phyloP scores from a whole-genome alignment of 1,284 basidiomycete genomes.

The Leccinum subrobustum region DNA sequence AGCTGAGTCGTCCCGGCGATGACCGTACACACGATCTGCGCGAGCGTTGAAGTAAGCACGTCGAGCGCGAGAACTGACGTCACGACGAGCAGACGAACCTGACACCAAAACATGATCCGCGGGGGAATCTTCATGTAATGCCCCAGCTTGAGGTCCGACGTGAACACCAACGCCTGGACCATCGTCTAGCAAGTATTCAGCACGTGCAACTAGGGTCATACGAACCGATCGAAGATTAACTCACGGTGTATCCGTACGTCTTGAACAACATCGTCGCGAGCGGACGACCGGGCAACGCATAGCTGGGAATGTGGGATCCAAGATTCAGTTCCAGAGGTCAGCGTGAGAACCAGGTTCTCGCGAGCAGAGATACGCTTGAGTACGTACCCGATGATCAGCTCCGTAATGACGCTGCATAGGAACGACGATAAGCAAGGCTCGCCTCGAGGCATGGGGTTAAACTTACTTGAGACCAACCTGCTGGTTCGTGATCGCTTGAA shows the following conservation, averaged over 20 bases:
- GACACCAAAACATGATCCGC: constrained; percentile 43
- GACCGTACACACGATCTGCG: constrained; percentile 39
- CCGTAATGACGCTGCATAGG: constrained; percentile 39
- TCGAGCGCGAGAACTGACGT: not conserved
- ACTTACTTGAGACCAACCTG: constrained; percentile 41
- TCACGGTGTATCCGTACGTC: constrained; percentile 40
- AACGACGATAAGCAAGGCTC: not conserved
- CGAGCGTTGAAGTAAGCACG: not conserved
- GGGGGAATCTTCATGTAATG: constrained; percentile 56
- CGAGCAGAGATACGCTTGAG: not conserved
- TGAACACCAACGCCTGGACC: constrained; percentile 42
- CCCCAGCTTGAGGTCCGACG: constrained; percentile 46
- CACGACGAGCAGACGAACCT: constrained; percentile 23
- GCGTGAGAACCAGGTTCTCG: not conserved
- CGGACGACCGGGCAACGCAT: constrained; percentile 40
- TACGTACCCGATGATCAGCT: constrained; percentile 47
- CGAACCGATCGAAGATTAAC: constrained; percentile 7
- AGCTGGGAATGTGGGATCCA: constrained; percentile 16
- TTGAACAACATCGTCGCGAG: constrained; percentile 44
- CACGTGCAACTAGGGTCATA: not conserved
- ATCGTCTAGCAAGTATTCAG: constrained; percentile 22
- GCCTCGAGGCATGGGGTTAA: not conserved
- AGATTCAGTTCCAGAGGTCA: not conserved
- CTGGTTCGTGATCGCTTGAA: constrained; percentile 45
- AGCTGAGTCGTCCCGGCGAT: constrained; percentile 42